phyloP scores from a whole-genome alignment of 2,329 filamentous ascomycete species.

The Chrysoporthe cubensis region DNA sequence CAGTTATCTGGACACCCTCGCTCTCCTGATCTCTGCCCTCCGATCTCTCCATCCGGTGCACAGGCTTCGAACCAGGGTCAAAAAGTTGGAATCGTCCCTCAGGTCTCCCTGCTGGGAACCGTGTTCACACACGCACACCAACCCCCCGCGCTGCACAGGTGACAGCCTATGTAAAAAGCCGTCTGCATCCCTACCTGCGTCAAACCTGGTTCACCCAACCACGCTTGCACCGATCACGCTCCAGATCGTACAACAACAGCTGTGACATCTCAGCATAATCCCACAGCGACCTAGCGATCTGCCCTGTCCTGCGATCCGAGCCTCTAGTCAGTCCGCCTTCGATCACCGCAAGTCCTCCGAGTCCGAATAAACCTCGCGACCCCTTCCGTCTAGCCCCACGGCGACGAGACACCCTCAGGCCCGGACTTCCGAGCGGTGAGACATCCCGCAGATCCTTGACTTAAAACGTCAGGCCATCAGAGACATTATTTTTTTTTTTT shows the following conservation, averaged over 20 bases:
- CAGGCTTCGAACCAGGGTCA: not conserved
- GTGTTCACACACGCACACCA: not conserved
- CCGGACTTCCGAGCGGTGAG: not conserved
- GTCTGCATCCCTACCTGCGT: not conserved
- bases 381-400: not conserved
- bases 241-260: not conserved
- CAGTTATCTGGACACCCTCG: not conserved
- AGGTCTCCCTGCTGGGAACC: not conserved
- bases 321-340: not conserved
- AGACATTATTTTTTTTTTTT: not conserved
- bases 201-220: not conserved
- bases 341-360: not conserved
- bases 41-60: not conserved
- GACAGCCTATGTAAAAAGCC: not conserved
- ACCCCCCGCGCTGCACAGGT: not conserved
- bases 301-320: not conserved
- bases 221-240: too few relatives aligned
- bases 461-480: not conserved
- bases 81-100: not conserved
- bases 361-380: not conserved
- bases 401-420: not conserved
- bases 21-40: too few relatives aligned
- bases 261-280: not conserved
- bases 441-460: not conserved
- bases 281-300: not conserved